These are phyloP conservation scores for Lentinula lateritia DNA, from an alignment of 768 basidiomycete genomes.

Conservation along the genomic window DNA sequence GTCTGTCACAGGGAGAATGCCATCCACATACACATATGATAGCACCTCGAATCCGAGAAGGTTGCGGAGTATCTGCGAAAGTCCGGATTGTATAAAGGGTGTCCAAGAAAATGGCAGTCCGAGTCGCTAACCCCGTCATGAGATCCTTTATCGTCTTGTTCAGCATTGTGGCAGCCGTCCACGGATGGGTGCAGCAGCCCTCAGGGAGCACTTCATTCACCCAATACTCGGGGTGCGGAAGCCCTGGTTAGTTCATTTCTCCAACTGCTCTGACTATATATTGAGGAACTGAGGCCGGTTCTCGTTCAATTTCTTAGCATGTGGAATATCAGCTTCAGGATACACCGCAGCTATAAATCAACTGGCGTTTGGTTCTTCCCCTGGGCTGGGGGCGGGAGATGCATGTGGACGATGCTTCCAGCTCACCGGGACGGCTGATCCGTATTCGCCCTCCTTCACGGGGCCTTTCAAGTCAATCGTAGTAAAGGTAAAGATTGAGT, in stretches of 20 bases:
- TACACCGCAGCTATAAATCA: conserved; percentile 56
- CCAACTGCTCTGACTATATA: background rate
- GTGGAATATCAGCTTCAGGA: conserved; percentile 44
- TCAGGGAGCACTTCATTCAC: conserved; percentile 55
- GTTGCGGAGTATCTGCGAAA: background rate
- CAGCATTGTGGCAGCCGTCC: background rate
- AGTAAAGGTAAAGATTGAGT: conserved; percentile 36
- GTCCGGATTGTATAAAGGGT: background rate
- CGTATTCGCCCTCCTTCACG: conserved; percentile 43
- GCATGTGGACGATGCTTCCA: conserved; percentile 60
- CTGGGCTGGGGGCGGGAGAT: conserved; percentile 49
- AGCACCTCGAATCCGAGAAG: background rate
- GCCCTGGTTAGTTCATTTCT: conserved; percentile 31
- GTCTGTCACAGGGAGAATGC: background rate
- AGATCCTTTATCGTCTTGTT: background rate
- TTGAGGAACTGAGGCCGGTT: background rate
- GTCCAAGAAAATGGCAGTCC: no score
- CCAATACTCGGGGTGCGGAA: conserved; percentile 42
- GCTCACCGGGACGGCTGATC: conserved; percentile 43
- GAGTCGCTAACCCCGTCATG: background rate
- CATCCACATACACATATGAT: no score
- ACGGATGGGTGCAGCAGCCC: conserved; percentile 46
- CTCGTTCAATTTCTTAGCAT: conserved; percentile 28
- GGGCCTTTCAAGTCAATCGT: conserved; percentile 51
- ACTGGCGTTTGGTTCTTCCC: conserved; percentile 46